Conservation (phyloP, 2,329 filamentous ascomycete genomes). For the Anisogramma anomala region DNA sequence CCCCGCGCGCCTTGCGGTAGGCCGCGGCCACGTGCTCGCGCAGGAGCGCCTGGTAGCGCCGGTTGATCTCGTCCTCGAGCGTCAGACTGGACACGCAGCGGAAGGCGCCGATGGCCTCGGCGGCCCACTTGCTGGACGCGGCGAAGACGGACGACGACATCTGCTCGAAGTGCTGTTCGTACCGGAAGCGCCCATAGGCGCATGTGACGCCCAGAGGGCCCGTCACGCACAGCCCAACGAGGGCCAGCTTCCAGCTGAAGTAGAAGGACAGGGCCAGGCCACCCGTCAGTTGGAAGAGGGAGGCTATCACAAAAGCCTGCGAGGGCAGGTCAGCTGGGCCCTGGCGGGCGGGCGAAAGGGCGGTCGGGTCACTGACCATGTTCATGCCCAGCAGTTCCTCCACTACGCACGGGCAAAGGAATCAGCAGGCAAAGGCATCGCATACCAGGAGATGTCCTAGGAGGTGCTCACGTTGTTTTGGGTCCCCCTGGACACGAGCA, state of each 20-base stretch:
- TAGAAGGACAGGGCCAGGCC: slow-evolving; percentile 55
- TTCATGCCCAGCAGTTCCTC: slow-evolving; percentile 53
- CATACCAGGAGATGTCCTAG: background rate
- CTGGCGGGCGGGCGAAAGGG: background rate
- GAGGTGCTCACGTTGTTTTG: slow-evolving; percentile 30
- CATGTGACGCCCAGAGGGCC: slow-evolving; percentile 37
- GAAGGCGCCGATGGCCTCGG: slow-evolving; percentile 63
- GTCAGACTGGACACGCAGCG: slow-evolving; percentile 60
- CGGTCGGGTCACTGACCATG: slow-evolving; percentile 27
- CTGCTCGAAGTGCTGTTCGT: slow-evolving; percentile 56
- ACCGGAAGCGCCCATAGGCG: slow-evolving; percentile 40
- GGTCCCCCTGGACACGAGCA: slow-evolving; percentile 42
- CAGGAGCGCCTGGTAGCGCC: slow-evolving; percentile 50
- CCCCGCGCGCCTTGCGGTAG: slow-evolving; percentile 48
- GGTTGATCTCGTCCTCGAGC: slow-evolving; percentile 53
- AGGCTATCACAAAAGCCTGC: slow-evolving; percentile 42
- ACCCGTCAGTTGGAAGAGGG: slow-evolving; percentile 54
- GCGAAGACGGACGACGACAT: slow-evolving; percentile 58
- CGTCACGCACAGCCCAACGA: slow-evolving; percentile 54
- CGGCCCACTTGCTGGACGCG: slow-evolving; percentile 62
- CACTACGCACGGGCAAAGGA: slow-evolving; percentile 19
- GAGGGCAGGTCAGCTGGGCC: background rate
- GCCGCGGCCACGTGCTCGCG: slow-evolving; percentile 46
- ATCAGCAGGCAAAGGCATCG: background rate
- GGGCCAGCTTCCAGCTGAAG: slow-evolving; percentile 66